Base-by-base conservation (phyloP, 805 yeast species). In the Martiniozyma abietophila region DNA sequence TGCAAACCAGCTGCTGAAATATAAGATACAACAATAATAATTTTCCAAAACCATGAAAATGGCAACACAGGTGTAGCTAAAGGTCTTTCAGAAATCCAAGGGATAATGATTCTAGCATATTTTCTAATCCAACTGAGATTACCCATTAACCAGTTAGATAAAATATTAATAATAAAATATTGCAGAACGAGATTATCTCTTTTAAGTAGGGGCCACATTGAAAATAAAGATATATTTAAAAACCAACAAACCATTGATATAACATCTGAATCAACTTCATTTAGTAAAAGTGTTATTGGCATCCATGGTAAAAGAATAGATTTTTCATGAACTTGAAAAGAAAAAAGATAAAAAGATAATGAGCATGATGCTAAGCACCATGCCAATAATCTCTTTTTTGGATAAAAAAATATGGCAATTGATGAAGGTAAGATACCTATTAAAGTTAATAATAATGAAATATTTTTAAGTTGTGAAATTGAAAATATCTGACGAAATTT, bases 291-390 rank as follows among this genome's bases (percentile, higher is more conserved):
- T 0, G 92, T 74, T 8, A 85, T 72, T 5, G 97, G 97, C 47
- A 92, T 53, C 44, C 92, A 65, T 1, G 98, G 97, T 3, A 92
- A 70, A 39, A 92, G 60, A 11, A 92, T 88, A 0, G 92, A 73
- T 59, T 92, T 92, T 58, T 92, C 97, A 54, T 92, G 98, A 4
- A 92, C 97, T 54, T 89, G 97, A 64, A 85, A 92, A 21, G 95
- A 80, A 54, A 92, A 92, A 34, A 92, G 63, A 54, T 68, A 92
- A 51, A 92, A 92, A 0, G 94, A 79, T 76, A 92, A 70, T 0
- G 98, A 76, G 38, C 89, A 76, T 0, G 84, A 76, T 1, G 86
- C 74, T 33, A 92, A 69, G 1, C 88, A 84, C 74, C 86, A 84
- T 0, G 80, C 64, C 10, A 77, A 46, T 7, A 77, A 48, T 19